phyloP scores from a whole-genome alignment of 768 basidiomycete species.

The Mycena sanguinolenta region DNA sequence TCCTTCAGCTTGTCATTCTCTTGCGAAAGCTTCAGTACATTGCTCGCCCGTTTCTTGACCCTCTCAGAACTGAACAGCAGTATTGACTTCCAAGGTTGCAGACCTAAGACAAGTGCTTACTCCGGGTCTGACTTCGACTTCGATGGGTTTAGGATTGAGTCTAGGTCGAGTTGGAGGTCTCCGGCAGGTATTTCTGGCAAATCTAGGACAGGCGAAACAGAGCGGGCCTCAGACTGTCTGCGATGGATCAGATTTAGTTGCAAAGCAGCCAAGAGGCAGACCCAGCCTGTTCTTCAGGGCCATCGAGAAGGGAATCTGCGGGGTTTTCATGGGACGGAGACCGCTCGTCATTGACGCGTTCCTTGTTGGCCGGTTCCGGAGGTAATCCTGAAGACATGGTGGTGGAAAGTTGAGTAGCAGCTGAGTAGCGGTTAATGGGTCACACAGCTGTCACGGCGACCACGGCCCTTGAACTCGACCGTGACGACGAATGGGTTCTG shows the following conservation, averaged over 20 bases:
- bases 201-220: conserved; percentile 39
- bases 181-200: conserved; percentile 71
- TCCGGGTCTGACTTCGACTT: conserved; percentile 45
- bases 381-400: conserved; percentile 26
- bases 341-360: conserved; percentile 18
- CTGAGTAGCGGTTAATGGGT: background rate
- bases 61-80: conserved; percentile 56
- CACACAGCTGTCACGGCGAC: conserved; percentile 3
- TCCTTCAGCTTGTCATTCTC: conserved; percentile 86
- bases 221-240: conserved; percentile 38
- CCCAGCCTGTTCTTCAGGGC: conserved; percentile 46
- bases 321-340: conserved; percentile 9
- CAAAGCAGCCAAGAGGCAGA: conserved; percentile 40
- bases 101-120: conserved; percentile 59
- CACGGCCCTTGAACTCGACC: background rate
- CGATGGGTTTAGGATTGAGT: conserved; percentile 56
- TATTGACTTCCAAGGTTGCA: conserved; percentile 38
- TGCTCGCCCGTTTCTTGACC: conserved; percentile 80
- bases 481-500: conserved; percentile 41
- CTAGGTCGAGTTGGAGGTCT: conserved; percentile 58
- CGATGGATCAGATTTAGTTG: conserved; percentile 26
- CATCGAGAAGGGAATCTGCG: conserved; percentile 34
- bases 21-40: conserved; percentile 80
- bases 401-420: background rate
- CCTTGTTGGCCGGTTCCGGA: conserved; percentile 1